Conservation (phyloP, 805 yeast species). For the Saccharomycopsis sp. region DNA sequence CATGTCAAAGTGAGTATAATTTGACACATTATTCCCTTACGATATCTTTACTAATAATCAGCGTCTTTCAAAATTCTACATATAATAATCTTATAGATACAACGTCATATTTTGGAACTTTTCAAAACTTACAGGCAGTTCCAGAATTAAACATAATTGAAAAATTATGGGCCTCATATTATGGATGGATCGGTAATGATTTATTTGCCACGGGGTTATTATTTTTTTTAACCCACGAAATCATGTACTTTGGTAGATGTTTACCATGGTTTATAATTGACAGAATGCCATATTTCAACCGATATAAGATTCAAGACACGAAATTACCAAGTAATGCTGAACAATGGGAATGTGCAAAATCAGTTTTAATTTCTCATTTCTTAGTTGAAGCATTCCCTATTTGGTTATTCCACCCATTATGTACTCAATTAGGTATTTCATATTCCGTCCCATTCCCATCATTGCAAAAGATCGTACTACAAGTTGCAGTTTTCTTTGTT, state of each 20-base stretch:
- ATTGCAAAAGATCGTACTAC: slow-evolving; percentile 40
- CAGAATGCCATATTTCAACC: slow-evolving; percentile 59
- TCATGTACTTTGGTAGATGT: slow-evolving; percentile 71
- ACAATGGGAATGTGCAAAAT: slow-evolving; percentile 72
- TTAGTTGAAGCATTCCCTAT: slow-evolving; percentile 76
- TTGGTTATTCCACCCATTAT: slow-evolving; percentile 76
- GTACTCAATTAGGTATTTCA: slow-evolving; percentile 55
- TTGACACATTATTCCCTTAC: too few relatives aligned
- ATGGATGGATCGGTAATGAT: slow-evolving; percentile 61
- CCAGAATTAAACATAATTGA: slow-evolving; percentile 35
- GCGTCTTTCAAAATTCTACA: neutral
- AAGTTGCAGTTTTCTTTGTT: slow-evolving; percentile 60
- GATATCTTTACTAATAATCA: neutral
- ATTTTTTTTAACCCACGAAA: slow-evolving; percentile 59
- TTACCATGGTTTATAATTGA: slow-evolving; percentile 73
- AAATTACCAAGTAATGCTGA: slow-evolving; percentile 57
- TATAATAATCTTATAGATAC: neutral
- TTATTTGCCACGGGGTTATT: slow-evolving; percentile 69
- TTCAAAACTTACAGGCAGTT: neutral
- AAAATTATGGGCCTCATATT: slow-evolving; percentile 64
- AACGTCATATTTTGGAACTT: neutral
- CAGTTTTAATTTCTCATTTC: slow-evolving; percentile 63
- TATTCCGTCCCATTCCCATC: slow-evolving; percentile 66
- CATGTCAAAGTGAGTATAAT: neutral
- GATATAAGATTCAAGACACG: slow-evolving; percentile 66